Percentiles rank a stretch among this genome's conserved stretches.
Conservation (phyloP, 768 basidiomycete genomes). For the Macrocybe gigantea region DNA sequence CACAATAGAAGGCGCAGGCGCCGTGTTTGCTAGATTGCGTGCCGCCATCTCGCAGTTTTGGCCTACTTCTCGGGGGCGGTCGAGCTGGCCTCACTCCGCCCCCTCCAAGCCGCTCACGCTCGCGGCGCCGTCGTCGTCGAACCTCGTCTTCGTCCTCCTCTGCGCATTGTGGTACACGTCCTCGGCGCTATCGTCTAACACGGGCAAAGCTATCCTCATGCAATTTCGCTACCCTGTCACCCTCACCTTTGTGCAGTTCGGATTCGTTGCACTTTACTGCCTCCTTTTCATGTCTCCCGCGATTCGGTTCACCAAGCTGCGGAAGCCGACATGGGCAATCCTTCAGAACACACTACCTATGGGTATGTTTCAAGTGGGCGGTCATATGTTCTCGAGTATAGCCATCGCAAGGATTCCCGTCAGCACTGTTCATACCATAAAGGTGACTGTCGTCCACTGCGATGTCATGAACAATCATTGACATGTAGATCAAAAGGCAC, state of each 20-base stretch:
- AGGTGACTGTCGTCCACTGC: slow-evolving; percentile 48
- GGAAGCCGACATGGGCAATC: slow-evolving; percentile 67
- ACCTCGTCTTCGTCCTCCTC: slow-evolving; percentile 61
- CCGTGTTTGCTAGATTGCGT: slow-evolving; percentile 20
- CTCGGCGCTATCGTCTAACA: slow-evolving; percentile 93
- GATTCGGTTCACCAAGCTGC: slow-evolving; percentile 60
- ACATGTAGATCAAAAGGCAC: slow-evolving; percentile 59
- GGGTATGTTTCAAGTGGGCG: slow-evolving; percentile 96
- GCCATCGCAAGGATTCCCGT: slow-evolving; percentile 96
- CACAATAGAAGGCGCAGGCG: slow-evolving; percentile 15
- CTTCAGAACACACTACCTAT: slow-evolving; percentile 82
- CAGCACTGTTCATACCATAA: slow-evolving; percentile 98
- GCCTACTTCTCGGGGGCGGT: slow-evolving; percentile 15
- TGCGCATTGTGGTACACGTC: slow-evolving; percentile 92
- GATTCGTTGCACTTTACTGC: slow-evolving; percentile 86
- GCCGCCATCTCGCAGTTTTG: slow-evolving; percentile 17
- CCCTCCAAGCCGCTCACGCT: slow-evolving; percentile 23
- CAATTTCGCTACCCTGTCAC: slow-evolving; percentile 94
- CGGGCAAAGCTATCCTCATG: slow-evolving; percentile 91
- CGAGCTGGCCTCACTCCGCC: slow-evolving; percentile 18
- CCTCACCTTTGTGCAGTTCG: slow-evolving; percentile 96
- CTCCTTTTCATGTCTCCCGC: slow-evolving; percentile 76
- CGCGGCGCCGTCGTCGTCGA: slow-evolving; percentile 25
- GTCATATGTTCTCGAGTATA: slow-evolving; percentile 96
- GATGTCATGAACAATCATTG: neutral